These are phyloP conservation scores for Phytophthora rubi DNA, from an alignment of 352 stramenopile genomes.

Conservation along the genomic window DNA sequence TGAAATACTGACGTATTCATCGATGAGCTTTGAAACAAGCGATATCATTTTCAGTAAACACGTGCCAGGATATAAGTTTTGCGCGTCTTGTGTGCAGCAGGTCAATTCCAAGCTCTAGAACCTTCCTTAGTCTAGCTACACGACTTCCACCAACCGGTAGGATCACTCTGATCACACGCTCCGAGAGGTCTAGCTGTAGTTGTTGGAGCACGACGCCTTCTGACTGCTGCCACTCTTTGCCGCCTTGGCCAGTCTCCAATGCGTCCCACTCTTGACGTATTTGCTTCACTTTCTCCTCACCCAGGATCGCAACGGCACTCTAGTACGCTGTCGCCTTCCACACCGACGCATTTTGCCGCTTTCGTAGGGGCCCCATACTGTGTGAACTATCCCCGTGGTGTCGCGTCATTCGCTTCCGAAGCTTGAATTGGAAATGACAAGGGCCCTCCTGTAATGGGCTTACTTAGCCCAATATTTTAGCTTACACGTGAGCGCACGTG, in stretches of 20 bases:
- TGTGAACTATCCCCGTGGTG: no score
- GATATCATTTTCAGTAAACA: constrained; percentile 5
- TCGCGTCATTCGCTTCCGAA: no score
- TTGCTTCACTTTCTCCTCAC: background rate
- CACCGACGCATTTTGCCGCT: no score
- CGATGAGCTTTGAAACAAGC: constrained; percentile 6
- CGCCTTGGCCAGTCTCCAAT: background rate
- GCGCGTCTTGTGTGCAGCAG: background rate
- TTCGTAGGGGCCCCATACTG: no score
- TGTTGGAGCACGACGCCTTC: constrained; percentile 8
- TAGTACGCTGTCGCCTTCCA: background rate
- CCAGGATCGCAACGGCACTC: background rate
- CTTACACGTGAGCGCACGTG: no score
- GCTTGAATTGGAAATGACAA: no score
- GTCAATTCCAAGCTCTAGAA: background rate
- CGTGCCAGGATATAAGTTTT: constrained; percentile 2
- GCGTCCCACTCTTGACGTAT: constrained; percentile 2
- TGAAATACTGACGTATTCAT: constrained; percentile 13
- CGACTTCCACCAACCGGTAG: constrained; percentile 4
- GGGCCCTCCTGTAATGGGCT: no score
- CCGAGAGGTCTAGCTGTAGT: constrained; percentile 5
- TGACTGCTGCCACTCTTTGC: constrained; percentile 1
- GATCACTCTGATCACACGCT: constrained; percentile 9
- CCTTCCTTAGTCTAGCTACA: constrained; percentile 4
- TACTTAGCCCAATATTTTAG: no score